phyloP scores from a whole-genome alignment of 169 alveolate species.

The Neospora caninum region DNA sequence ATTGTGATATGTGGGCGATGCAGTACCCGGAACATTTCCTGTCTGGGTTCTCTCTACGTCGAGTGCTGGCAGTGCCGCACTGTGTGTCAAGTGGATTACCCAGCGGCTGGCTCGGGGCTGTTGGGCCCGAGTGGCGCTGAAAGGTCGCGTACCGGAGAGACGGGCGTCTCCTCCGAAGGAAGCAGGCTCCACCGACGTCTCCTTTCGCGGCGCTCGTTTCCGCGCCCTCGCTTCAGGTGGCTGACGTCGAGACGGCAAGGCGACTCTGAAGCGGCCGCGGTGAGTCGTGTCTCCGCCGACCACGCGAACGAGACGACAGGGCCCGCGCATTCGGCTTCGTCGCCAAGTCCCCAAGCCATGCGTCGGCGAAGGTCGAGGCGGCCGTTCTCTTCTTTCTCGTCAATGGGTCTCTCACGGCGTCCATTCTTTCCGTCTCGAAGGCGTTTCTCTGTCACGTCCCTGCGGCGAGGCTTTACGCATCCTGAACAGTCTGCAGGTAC shows the following conservation, averaged over 20 bases:
- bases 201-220: background rate
- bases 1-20: constrained; percentile 62
- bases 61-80: constrained; percentile 63
- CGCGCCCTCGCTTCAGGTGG: background rate
- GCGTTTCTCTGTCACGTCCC: background rate
- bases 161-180: background rate
- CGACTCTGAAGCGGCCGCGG: background rate
- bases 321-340: background rate
- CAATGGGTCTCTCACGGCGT: background rate
- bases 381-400: background rate
- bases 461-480: background rate
- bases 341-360: background rate
- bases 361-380: background rate
- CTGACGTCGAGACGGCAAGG: background rate
- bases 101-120: background rate
- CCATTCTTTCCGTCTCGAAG: background rate
- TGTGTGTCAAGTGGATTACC: constrained; percentile 58
- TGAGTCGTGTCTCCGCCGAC: background rate
- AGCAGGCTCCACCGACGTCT: background rate
- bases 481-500: background rate
- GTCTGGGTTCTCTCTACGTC: constrained; percentile 46
- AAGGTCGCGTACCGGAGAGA: background rate
- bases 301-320: background rate
- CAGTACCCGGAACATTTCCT: constrained; percentile 48
- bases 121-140: background rate